Evolutionary conservation across 23 red algal species (phyloP), one percentile per base, ranked within the genome.

Genomic region (Gracilaria caudata): DNA sequence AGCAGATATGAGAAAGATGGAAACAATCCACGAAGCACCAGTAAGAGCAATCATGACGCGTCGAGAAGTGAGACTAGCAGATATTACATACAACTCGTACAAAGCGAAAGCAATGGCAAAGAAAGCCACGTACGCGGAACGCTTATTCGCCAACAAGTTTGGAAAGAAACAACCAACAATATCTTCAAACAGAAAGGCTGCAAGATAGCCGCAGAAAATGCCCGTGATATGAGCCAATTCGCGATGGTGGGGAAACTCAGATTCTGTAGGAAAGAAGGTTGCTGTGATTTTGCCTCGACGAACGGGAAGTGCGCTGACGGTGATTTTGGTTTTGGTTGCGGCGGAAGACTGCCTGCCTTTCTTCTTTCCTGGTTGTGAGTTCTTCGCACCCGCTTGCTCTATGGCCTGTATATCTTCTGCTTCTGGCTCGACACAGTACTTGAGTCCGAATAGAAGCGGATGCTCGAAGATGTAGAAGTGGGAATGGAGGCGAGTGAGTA

Each of bases 361-460:
- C 56, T 51, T 79, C 61, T 73, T 78, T 10, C 38, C 43, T 16
- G 57, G 46, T 68, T 47, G 58, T 17, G 45, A 34, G 63, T 45
- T 10, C 60, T 81, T 76, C 2, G 53, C 13, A 23, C 19, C 28
- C 14, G 60, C 33, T 30, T 37, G 24, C 34, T 46, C 49, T 28
- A 77, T 70, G 12, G 76, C 64, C 6, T 68, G 64, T 16, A 91
- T 5, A 32, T 91, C 36, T 0, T 39, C 51, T 9, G 10, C 28
- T 25, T 65, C 61, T 1, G 87, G 87, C 44, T 91, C 78, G 2
- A 91, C 34, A 56, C 87, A 91, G 65, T 91, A 91, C 51, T 77
- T 54, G n/a, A 91, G 63, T 4, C 87, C 87, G 65, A 91, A 82
- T 19, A 91, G 66, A 20, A 91, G 55, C n/a, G 65, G 77, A 19